Percentiles rank a stretch among this genome's conserved stretches.
phyloP scores from a whole-genome alignment of 176 grass and related monocot species.

The Triticum urartu region DNA sequence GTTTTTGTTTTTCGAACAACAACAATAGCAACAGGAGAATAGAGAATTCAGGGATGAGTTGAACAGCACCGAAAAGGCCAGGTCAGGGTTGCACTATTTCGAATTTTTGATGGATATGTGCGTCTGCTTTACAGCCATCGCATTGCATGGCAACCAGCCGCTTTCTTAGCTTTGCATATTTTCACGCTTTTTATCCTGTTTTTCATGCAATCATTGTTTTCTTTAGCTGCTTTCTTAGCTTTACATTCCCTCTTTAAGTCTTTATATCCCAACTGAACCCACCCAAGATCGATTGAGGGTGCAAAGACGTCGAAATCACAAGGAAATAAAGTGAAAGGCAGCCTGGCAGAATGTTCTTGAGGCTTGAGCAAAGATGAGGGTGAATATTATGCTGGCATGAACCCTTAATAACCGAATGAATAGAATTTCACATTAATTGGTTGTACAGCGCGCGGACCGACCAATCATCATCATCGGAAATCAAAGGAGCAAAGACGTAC shows the following conservation, averaged over 20 bases:
- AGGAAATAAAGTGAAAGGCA: neutral
- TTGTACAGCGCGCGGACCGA: neutral
- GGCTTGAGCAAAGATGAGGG: neutral
- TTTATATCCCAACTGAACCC: neutral
- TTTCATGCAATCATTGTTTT: neutral
- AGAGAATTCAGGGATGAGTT: neutral
- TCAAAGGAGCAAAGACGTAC: neutral
- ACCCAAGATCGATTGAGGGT: too few relatives aligned
- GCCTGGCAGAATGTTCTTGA: neutral
- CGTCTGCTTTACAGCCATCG: constrained; percentile 32
- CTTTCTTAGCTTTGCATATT: neutral
- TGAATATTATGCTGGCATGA: neutral
- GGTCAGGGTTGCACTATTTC: neutral
- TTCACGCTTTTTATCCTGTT: neutral
- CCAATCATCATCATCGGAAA: constrained; percentile 3
- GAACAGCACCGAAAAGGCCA: neutral
- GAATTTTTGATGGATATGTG: neutral
- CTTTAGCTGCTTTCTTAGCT: neutral
- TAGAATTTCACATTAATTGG: neutral
- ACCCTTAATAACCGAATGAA: constrained; percentile 25
- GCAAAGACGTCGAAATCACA: too few relatives aligned
- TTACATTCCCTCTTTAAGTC: neutral
- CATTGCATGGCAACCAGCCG: neutral
- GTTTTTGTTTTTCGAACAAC: neutral
- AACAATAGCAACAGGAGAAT: neutral